Base-by-base conservation (phyloP, 306 rosid genomes). In the Rosa rugosa region DNA sequence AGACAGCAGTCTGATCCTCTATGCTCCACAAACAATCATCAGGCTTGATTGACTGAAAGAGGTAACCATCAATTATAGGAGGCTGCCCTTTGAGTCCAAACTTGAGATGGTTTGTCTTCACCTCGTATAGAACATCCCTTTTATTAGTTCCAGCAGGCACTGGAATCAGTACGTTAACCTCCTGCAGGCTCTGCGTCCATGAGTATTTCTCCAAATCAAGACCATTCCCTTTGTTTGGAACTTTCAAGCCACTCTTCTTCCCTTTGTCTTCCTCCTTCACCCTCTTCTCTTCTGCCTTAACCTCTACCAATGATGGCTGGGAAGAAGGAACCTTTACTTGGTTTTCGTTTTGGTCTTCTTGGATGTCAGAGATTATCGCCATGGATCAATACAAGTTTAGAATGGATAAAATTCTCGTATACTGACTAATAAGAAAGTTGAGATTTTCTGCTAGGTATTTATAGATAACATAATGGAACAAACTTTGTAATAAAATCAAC, bases 71-170 rank as follows among this genome's bases (percentile, higher is more conserved):
- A 74, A 92, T 88, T 71, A 87, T 86, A 66, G 90, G 94, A 8
- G 69, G 89, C 69, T 92, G 91, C 27, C 91, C 97, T 83, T 85
- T 92, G 71, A 92, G 89, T 73, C 86, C 94, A 85, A 90, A 88
- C 82, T 87, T 92, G 93, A 64, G 69, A 64, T 64, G 69, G 0
- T 8, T 36, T 22, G n/a, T 4, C 45, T 34, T 64, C 16, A 11
- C 69, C 23, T 34, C 44, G 75, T 81, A 85, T 38, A 71, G 31
- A 18, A 92, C 86, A 83, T 80, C 78, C 75, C 84, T 84, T 72
- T 91, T 83, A 77, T 90, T 90, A 63, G 94, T 64, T 64, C 44
- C 69, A 11, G 44, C 69, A 64, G 69, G 69, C 62, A 92, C 91
- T 0, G 94, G 89, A 65, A 89, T 81, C 74, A 72, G 83, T 23